A percentile compares a stretch with the other conserved stretches of the same genome.
Evolutionary conservation across 495 filamentous ascomycete genomes (phyloP).

Genomic region (Annulohypoxylon nitens): DNA sequence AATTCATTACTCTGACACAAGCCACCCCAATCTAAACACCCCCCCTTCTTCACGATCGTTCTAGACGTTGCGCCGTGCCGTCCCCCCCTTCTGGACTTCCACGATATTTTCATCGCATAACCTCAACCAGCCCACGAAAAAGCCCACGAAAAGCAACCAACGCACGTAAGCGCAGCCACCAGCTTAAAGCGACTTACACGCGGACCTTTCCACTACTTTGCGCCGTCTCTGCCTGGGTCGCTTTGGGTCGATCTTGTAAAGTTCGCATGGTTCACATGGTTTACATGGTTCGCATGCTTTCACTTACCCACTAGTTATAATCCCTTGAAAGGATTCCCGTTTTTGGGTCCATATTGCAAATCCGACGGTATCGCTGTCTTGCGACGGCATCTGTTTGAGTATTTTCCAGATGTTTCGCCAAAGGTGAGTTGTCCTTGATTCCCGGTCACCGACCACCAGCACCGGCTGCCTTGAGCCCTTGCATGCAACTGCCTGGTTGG

Average conservation of each 20-base stretch:
- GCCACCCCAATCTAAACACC: slow-evolving; percentile 39
- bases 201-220: slow-evolving; percentile 16
- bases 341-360: slow-evolving; percentile 43
- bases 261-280: slow-evolving; percentile 31
- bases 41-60: slow-evolving; percentile 46
- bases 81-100: slow-evolving; percentile 36
- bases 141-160: slow-evolving; percentile 33
- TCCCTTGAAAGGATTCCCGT: slow-evolving; percentile 22
- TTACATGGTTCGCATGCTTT: slow-evolving; percentile 30
- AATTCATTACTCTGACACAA: slow-evolving; percentile 45
- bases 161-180: slow-evolving; percentile 30
- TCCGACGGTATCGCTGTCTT: slow-evolving; percentile 39
- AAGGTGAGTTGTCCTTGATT: slow-evolving; percentile 48
- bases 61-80: slow-evolving; percentile 45
- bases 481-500: slow-evolving; percentile 24
- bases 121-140: slow-evolving; percentile 37
- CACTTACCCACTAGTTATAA: slow-evolving; percentile 22
- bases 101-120: slow-evolving; percentile 45
- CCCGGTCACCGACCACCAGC: slow-evolving; percentile 13
- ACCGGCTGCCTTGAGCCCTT: slow-evolving; percentile 20
- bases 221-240: slow-evolving; percentile 29
- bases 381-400: slow-evolving; percentile 46
- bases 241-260: slow-evolving; percentile 17
- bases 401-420: slow-evolving; percentile 56
- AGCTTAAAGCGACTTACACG: slow-evolving; percentile 38